Evolutionary conservation across 2,329 filamentous ascomycete genomes (phyloP).

Genomic region (Aspergillus calidoustus): DNA sequence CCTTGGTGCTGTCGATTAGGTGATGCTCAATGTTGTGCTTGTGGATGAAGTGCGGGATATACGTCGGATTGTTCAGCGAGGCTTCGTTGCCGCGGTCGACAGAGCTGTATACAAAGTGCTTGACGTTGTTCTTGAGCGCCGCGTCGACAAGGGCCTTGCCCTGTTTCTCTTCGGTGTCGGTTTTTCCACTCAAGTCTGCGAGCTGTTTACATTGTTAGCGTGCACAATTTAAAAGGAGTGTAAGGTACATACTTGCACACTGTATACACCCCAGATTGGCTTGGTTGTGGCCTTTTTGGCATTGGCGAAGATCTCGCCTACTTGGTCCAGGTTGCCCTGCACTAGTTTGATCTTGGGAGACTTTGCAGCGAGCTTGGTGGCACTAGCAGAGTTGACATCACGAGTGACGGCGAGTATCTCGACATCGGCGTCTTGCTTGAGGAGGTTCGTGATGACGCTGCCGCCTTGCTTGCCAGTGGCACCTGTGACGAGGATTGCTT

Average conservation of each 20-base stretch:
- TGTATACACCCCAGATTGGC: slow-evolving; percentile 65
- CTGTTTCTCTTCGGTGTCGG: slow-evolving; percentile 54
- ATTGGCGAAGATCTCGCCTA: slow-evolving; percentile 54
- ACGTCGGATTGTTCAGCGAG: slow-evolving; percentile 57
- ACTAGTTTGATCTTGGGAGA: slow-evolving; percentile 59
- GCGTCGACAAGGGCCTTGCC: slow-evolving; percentile 64
- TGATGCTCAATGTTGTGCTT: slow-evolving; percentile 68
- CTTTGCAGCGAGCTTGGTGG: slow-evolving; percentile 53
- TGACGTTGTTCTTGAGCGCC: slow-evolving; percentile 59
- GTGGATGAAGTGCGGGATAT: slow-evolving; percentile 64
- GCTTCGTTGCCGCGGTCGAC: slow-evolving; percentile 66
- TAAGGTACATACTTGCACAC: slow-evolving; percentile 56
- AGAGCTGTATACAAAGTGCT: slow-evolving; percentile 66
- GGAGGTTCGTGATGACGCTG: slow-evolving; percentile 16
- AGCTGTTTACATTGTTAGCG: background rate
- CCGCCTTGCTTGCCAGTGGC: slow-evolving; percentile 24
- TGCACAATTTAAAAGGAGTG: background rate
- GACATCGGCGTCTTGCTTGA: slow-evolving; percentile 17
- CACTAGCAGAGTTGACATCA: slow-evolving; percentile 28
- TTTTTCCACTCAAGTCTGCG: slow-evolving; percentile 5
- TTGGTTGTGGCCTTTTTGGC: slow-evolving; percentile 41
- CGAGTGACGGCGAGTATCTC: slow-evolving; percentile 24
- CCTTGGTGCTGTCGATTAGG: slow-evolving; percentile 51
- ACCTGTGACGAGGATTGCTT: slow-evolving; percentile 19
- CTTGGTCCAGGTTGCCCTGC: slow-evolving; percentile 61